Base-by-base conservation (phyloP, 2,329 filamentous ascomycete species). In the Fusarium graminum region DNA sequence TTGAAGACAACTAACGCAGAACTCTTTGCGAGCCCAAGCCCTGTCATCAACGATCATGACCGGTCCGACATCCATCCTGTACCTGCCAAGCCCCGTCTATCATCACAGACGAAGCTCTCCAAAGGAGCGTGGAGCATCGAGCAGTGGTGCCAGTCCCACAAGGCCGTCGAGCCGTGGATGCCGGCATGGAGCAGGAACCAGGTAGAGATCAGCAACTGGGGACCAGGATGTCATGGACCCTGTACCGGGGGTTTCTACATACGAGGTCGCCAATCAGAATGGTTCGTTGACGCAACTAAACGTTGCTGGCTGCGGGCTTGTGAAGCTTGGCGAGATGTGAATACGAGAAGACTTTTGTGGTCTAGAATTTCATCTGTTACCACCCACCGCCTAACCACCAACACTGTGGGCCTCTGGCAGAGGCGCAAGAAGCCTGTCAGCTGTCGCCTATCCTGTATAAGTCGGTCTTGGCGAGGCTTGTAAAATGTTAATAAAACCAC, bases 151-250 rank as follows among this genome's bases (percentile, higher is more conserved):
- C 32, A n/a, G 59, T 63, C 40, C 59, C 44, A 63, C 59, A 59
- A 59, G 59, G 59, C 58, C 34, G 34, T 36, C n/a, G 16, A 63
- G 40, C 42, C 30, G 19, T 16, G 16, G 39, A 57, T 32, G 42
- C 52, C 39, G 44, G 28, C 57, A 53, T 16, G 34, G 34, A 36
- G 16, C 34, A 36, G 22, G 22, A 22, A 22, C 22, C n/a, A 39
- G 51, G n/a, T 17, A 28, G 42, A 26, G 59, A 63, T 63, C 59
- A 58, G 36, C 59, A 63, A 22, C 59, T 59, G 34, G 59, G 59
- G 59, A 7, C 43, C 30, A 39, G 59, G 51, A 56, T 62, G 39
- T 32, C 32, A 45, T 19, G 25, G 44, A 58, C 59, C 59, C 40
- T 58, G 44, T 29, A 12, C 44, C 59, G 44, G 59, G 29, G 12